These are phyloP conservation scores for Yamadazyma laniorum DNA, from an alignment of 805 yeast genomes.

Conservation along the genomic window DNA sequence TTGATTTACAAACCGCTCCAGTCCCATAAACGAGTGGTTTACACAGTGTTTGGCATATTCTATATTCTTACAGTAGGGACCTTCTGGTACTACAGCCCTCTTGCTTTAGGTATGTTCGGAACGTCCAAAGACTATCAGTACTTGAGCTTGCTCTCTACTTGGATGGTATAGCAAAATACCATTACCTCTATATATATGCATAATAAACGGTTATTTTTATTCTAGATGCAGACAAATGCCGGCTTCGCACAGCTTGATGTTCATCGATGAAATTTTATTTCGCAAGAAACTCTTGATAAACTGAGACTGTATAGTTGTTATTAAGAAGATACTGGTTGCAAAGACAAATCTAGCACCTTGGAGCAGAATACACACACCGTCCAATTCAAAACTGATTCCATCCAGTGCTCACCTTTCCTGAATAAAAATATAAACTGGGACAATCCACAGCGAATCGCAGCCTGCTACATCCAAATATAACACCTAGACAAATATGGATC, in stretches of 20 bases:
- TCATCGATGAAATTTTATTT: conserved; percentile 3
- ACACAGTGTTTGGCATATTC: conserved; percentile 40
- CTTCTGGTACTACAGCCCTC: conserved; percentile 61
- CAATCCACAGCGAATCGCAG: no score
- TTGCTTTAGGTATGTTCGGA: conserved; percentile 76
- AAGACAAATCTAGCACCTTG: no score
- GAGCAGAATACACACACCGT: no score
- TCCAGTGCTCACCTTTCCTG: no score
- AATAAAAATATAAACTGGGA: no score
- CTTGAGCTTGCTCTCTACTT: conserved; percentile 29
- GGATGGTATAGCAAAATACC: conserved; percentile 17
- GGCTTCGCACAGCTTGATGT: conserved; percentile 8
- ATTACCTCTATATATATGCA: background rate
- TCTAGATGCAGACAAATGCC: conserved; percentile 1
- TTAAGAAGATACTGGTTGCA: no score
- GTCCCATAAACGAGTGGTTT: conserved; percentile 15
- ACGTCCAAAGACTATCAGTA: conserved; percentile 26
- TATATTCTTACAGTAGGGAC: conserved; percentile 53
- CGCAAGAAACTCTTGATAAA: no score
- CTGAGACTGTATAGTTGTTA: no score
- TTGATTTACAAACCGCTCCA: conserved; percentile 18
- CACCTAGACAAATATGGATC: conserved; percentile 8
- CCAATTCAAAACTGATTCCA: no score
- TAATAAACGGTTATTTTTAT: background rate
- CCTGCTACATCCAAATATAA: no score